Percentiles rank a stretch among this genome's conserved stretches.
phyloP scores from a whole-genome alignment of 306 rosid genomes.

The Hippophae gyantsensis region DNA sequence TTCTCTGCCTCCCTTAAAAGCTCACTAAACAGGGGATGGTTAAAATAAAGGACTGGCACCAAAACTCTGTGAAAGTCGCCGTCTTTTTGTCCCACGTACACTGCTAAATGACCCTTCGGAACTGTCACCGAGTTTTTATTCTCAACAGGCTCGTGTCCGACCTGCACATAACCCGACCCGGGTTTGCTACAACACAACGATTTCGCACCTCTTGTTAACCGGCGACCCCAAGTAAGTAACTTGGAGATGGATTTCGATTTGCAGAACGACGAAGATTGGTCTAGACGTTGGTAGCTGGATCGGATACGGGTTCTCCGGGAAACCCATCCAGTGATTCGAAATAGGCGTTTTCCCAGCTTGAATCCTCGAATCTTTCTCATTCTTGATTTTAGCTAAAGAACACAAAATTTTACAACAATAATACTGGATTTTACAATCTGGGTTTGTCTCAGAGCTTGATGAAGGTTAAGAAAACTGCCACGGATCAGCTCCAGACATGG shows the following conservation, averaged over 20 bases:
- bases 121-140: constrained; percentile 21
- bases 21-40: constrained; percentile 73
- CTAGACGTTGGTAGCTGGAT: constrained; percentile 21
- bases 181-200: constrained; percentile 29
- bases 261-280: not conserved
- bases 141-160: constrained; percentile 30
- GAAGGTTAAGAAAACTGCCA: constrained; percentile 50
- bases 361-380: constrained; percentile 49
- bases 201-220: constrained; percentile 35
- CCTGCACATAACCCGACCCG: constrained; percentile 28
- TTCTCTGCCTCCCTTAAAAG: constrained; percentile 63
- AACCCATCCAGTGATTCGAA: constrained; percentile 40
- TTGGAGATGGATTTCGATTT: constrained; percentile 20
- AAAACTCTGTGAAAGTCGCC: constrained; percentile 64
- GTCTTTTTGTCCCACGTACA: constrained; percentile 73
- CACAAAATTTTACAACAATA: too few species aligned
- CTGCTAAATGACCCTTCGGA: constrained; percentile 85
- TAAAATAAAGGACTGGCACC: constrained; percentile 82
- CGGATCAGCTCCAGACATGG: constrained; percentile 69
- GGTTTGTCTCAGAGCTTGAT: not conserved
- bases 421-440: not conserved
- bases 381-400: not conserved
- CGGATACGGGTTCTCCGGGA: constrained; percentile 19
- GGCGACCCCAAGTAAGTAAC: constrained; percentile 56
- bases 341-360: constrained; percentile 51